Evolutionary conservation across 2,329 filamentous ascomycete genomes (phyloP).

Genomic region (Bipolaris cookei): DNA sequence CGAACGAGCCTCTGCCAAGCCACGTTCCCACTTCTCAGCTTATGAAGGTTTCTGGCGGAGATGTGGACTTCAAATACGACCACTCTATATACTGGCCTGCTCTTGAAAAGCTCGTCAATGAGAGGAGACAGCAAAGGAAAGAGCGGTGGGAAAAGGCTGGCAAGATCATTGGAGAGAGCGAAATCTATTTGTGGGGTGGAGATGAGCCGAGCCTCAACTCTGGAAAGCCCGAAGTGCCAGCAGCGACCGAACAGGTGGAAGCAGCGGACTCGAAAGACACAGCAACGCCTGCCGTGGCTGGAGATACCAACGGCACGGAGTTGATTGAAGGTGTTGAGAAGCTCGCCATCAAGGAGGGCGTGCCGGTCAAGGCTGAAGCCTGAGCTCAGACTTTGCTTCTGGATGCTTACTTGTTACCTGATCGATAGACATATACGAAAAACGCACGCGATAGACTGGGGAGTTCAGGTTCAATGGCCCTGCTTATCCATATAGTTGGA

Average conservation of each 20-base stretch:
- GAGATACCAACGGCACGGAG: constrained; percentile 9
- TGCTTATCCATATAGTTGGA: not conserved
- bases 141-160: constrained; percentile 81
- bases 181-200: constrained; percentile 84
- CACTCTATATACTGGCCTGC: constrained; percentile 90
- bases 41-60: constrained; percentile 77
- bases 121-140: constrained; percentile 67
- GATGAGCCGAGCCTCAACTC: constrained; percentile 37
- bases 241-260: not conserved
- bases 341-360: constrained; percentile 33
- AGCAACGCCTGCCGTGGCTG: constrained; percentile 3
- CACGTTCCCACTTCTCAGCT: constrained; percentile 85
- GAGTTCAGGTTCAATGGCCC: not conserved
- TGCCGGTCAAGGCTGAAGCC: constrained; percentile 22
- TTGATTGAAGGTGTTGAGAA: constrained; percentile 32
- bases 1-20: constrained; percentile 87
- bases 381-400: not conserved
- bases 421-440: not conserved
- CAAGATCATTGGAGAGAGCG: constrained; percentile 81
- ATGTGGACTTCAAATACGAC: constrained; percentile 89
- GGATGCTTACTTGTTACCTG: not conserved
- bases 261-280: not conserved
- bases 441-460: not conserved
- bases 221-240: constrained; percentile 9
- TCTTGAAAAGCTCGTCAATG: constrained; percentile 72